Base-by-base conservation (phyloP, 331 rosid genomes). In the Saraca asoca region DNA sequence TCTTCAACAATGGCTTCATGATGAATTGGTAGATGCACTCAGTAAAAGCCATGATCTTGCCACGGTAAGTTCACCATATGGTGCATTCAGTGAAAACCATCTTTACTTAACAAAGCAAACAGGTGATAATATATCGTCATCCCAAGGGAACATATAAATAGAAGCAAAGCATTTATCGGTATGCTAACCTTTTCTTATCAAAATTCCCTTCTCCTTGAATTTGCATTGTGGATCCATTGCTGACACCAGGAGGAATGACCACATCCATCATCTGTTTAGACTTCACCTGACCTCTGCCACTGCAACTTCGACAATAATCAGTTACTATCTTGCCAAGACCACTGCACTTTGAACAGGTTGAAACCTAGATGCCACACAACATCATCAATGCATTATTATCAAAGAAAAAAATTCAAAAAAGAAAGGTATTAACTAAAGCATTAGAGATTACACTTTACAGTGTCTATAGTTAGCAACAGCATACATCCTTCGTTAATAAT, bases 291-390 rank as follows among this genome's bases (percentile, higher is more conserved):
- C 98, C 96, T 31, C 76, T 61, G 66, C 98, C 95, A 55, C 79
- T 73, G 74, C 98, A 94, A 49, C 38, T 79, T 69, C 45, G 88
- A 78, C 98, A 93, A 42, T 68, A 50, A 35, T 86, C 90, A 46
- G 89, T 84, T 78, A 90, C 72, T 76, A 76, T 75, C 78, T 79
- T 88, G 60, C 97, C 98, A 63, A 76, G 82, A 58, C 98, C 98
- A 20, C 83, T 77, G 70, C 98, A 93, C 65, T 80, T 80, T 24
- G 91, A 82, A 81, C 98, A 93, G 42, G 95, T 93, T 56, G 95
- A 88, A 31, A 88, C 96, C 98, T 93, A 76, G 81, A 60, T 44
- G 72, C 33, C 58, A 55, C 37, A 48, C 7, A 52, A 55, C 19
- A 64, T 66, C 67, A 71, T 45, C 55, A n/a, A 15, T 39, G 31